These are phyloP conservation scores for Mycena rebaudengoi DNA, from an alignment of 768 basidiomycete genomes.

Conservation along the genomic window DNA sequence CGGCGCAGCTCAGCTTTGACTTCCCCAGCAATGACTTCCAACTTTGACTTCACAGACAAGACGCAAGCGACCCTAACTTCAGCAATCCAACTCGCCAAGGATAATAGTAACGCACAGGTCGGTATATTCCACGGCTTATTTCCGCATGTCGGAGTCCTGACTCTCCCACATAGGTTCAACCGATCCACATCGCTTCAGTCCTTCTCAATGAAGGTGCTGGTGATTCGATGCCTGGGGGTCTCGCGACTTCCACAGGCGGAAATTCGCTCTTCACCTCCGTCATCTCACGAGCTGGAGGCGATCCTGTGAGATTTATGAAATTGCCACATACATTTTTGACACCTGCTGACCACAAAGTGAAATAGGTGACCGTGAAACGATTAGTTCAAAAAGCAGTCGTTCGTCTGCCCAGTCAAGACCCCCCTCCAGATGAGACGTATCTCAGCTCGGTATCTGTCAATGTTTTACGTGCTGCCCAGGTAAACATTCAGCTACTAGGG, in stretches of 20 bases:
- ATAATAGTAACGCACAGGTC: conserved; percentile 76
- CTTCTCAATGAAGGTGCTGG: conserved; percentile 75
- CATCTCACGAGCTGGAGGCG: conserved; percentile 85
- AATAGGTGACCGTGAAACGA: conserved; percentile 70
- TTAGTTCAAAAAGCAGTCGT: conserved; percentile 80
- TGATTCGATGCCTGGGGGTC: conserved; percentile 45
- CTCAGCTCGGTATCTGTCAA: conserved; percentile 64
- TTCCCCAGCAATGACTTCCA: conserved; percentile 52
- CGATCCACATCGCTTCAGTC: conserved; percentile 83
- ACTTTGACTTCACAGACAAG: conserved; percentile 89
- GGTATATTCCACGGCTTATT: too few relatives aligned
- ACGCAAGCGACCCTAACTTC: conserved; percentile 73
- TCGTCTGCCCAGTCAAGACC: conserved; percentile 83
- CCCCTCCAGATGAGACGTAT: conserved; percentile 83
- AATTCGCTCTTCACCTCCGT: conserved; percentile 80
- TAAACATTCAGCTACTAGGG: too few relatives aligned
- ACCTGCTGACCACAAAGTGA: neutral
- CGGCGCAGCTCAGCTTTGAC: too few relatives aligned
- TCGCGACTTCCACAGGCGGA: conserved; percentile 35
- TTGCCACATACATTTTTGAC: neutral
- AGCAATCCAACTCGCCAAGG: conserved; percentile 83
- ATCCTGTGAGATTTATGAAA: conserved; percentile 62
- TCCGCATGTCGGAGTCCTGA: too few relatives aligned
- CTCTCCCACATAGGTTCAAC: too few relatives aligned
- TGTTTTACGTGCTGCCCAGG: conserved; percentile 78